These are phyloP conservation scores for Scheffersomyces quercinus DNA, from an alignment of 1,139 yeast species.

Conservation along the genomic window DNA sequence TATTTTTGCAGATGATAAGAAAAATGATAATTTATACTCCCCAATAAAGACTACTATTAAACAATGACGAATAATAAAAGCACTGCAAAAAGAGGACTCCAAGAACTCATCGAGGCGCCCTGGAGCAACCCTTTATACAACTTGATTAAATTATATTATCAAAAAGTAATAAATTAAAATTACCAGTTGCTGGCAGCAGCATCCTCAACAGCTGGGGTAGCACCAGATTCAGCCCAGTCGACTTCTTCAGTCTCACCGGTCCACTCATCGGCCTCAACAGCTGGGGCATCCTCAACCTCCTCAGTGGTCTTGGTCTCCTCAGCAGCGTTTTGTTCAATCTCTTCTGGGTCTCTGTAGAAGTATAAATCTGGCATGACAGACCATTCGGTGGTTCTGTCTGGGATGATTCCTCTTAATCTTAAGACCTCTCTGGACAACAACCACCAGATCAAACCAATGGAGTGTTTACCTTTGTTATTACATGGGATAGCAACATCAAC, in stretches of 20 bases:
- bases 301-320: conserved; percentile 58
- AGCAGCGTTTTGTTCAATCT: conserved; percentile 83
- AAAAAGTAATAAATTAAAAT: conserved; percentile 16
- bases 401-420: conserved; percentile 97
- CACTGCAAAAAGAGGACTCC: not conserved
- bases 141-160: conserved; percentile 10
- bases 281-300: conserved; percentile 55
- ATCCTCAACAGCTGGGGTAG: conserved; percentile 73
- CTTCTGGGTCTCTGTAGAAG: conserved; percentile 99
- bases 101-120: no score
- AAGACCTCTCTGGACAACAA: conserved; percentile 98
- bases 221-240: conserved; percentile 65
- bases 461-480: conserved; percentile 99
- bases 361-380: conserved; percentile 99
- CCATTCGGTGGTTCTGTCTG: conserved; percentile 98
- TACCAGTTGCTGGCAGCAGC: conserved; percentile 67
- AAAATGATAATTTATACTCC: conserved; percentile 10
- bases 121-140: no score
- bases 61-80: conserved; percentile 1
- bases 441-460: conserved; percentile 99
- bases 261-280: conserved; percentile 55
- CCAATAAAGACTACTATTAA: conserved; percentile 7
- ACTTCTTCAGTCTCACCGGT: conserved; percentile 62
- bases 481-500: conserved; percentile 99
- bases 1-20: conserved; percentile 9